Evolutionary conservation across 2,329 filamentous ascomycete genomes (phyloP).

Genomic region (Rutstroemia sydowiana): DNA sequence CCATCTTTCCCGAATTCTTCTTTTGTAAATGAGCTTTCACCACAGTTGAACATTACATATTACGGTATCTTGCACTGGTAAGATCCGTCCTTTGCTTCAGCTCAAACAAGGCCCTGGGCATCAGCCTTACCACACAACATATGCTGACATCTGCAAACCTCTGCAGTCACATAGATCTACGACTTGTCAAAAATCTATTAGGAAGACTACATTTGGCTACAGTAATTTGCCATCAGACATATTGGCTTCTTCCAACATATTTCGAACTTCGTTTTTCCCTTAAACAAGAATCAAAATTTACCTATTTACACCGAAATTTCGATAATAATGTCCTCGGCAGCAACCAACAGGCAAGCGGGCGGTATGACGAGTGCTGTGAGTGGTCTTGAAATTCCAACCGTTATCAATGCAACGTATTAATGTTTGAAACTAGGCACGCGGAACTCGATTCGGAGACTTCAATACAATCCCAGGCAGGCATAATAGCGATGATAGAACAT

Average conservation of each 20-base stretch:
- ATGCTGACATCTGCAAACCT: conserved; percentile 28
- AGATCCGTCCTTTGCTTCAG: conserved; percentile 22
- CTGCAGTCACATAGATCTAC: conserved; percentile 31
- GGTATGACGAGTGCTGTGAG: conserved; percentile 36
- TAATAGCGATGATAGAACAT: conserved; percentile 28
- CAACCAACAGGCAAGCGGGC: conserved; percentile 28
- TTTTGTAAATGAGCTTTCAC: conserved; percentile 30
- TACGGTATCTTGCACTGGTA: conserved; percentile 24
- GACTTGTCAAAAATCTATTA: conserved; percentile 27
- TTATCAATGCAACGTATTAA: conserved; percentile 17
- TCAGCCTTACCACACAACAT: conserved; percentile 27
- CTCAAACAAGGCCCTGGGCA: conserved; percentile 19
- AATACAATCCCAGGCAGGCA: conserved; percentile 25
- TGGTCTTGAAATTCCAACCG: conserved; percentile 29
- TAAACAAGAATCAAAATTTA: conserved; percentile 8
- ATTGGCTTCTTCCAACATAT: conserved; percentile 17
- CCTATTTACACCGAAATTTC: conserved; percentile 13
- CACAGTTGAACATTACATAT: conserved; percentile 29
- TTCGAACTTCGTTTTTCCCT: conserved; percentile 12
- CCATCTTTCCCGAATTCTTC: conserved; percentile 17
- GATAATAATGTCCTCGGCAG: conserved; percentile 33
- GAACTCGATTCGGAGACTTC: conserved; percentile 35
- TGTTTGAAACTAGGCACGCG: conserved; percentile 22
- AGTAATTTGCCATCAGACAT: conserved; percentile 15
- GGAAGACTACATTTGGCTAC: conserved; percentile 22